phyloP scores from a whole-genome alignment of 2,329 filamentous ascomycete species.

The Aspergillus sojae region DNA sequence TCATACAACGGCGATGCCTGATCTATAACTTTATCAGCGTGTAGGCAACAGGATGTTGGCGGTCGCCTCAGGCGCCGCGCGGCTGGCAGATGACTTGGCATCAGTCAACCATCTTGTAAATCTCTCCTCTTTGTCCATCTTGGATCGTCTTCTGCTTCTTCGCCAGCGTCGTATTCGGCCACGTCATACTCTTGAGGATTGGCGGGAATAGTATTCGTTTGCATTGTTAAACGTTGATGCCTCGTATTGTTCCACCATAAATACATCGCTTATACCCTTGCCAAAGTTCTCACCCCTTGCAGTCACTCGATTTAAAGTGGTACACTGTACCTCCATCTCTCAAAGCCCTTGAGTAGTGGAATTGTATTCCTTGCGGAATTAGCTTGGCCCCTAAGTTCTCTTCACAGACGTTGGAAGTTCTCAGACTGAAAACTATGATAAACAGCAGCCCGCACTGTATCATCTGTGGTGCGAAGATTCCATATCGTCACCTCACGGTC shows the following conservation, averaged over 20 bases:
- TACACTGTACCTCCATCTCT: background rate
- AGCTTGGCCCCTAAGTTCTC: background rate
- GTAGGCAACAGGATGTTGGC: conserved; percentile 1
- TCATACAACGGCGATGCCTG: background rate
- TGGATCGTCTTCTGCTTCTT: background rate
- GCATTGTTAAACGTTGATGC: background rate
- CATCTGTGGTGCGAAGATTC: conserved; percentile 19
- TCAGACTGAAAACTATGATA: background rate
- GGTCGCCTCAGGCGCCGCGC: background rate
- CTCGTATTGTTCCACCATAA: background rate
- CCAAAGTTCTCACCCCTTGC: background rate
- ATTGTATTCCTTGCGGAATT: background rate
- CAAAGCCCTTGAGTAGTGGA: background rate
- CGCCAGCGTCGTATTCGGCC: background rate
- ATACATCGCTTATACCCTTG: background rate
- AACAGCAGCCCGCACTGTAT: conserved; percentile 2
- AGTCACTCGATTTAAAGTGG: background rate
- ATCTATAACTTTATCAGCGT: background rate
- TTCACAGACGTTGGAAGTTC: background rate
- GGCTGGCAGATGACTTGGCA: conserved; percentile 1
- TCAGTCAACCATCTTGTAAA: background rate
- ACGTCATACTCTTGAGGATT: background rate
- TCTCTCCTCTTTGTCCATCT: background rate
- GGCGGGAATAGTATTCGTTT: background rate
- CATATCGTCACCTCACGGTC: conserved; percentile 3